Evolutionary conservation across 2,329 filamentous ascomycete genomes (phyloP), one percentile per base, ranked within the genome.

Genomic region (Epichloe sibirici): DNA sequence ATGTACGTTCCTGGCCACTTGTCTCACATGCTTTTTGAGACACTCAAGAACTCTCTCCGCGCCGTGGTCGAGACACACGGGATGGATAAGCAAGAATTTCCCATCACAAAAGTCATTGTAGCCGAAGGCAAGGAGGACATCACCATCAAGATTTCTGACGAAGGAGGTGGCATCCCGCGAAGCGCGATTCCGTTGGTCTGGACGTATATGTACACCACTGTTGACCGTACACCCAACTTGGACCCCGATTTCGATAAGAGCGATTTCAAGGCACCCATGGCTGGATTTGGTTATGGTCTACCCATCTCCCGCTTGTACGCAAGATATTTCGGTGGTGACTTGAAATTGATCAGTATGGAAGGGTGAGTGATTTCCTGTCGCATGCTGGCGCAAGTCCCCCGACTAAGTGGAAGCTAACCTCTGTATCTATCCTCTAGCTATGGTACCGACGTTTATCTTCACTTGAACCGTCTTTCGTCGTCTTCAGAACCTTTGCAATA

Each of bases 121-220:
- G 93, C 93, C 35, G 91, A 98, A 70, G 93, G 93, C 54, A 91
- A 93, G 67, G 93, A 98, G 71, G 93, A 98, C 64, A 98, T 98
- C 63, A 98, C 93, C 5, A 96, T 98, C 74, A 98, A 98, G 72
- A 86, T 98, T 61, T 88, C 86, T 4, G 93, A 98, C 67, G 93
- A 98, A 71, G 93, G 93, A 54, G 93, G 93, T 57, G 93, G 93
- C 56, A 97, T 98, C 51, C 90, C 93, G 0, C 77, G 93, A 62
- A 94, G 87, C 62, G 82, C 89, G 50, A 97, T 98, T 57, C 93
- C 93, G 5, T 78, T 98, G 13, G 93, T 97, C n/a, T 98, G 93
- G 93, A 98, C 93, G 12, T 98, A 98, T 69, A 98, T 97, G 93
- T 98, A 98, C 69, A 98, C 93, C 38, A 98, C 93, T 2, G 93